A percentile compares a stretch with the other conserved stretches of the same genome.
Evolutionary conservation across 2,329 filamentous ascomycete genomes (phyloP).

Genomic region (Fusarium papillatum): DNA sequence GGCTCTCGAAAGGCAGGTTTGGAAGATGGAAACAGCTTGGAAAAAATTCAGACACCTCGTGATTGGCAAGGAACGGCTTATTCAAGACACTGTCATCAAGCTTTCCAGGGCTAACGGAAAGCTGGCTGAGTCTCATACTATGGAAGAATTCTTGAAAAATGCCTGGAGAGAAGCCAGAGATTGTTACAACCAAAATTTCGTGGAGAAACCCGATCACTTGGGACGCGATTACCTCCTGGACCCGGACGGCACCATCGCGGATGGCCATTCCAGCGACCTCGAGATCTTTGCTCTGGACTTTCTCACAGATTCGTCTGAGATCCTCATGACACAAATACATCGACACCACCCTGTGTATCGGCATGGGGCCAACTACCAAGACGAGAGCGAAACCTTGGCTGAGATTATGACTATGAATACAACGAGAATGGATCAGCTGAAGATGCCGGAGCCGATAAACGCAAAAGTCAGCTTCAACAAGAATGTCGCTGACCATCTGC

Average conservation of each 20-base stretch:
- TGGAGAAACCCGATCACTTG: not conserved
- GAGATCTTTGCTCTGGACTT: constrained; percentile 35
- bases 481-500: constrained; percentile 14
- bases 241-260: constrained; percentile 18
- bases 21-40: constrained; percentile 13
- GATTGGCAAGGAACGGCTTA: constrained; percentile 15
- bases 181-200: constrained; percentile 18
- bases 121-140: not conserved
- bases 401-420: not conserved
- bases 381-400: not conserved
- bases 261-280: constrained; percentile 31
- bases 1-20: not conserved
- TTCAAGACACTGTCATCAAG: constrained; percentile 23
- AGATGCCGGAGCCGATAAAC: not conserved
- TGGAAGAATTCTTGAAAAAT: constrained; percentile 14
- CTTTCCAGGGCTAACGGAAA: constrained; percentile 3
- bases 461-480: constrained; percentile 15
- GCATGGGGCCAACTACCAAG: constrained; percentile 35
- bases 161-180: constrained; percentile 25
- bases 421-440: not conserved
- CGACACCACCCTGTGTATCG: constrained; percentile 31
- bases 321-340: not conserved
- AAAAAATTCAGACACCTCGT: constrained; percentile 11
- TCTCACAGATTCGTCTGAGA: constrained; percentile 6
- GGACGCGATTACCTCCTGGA: constrained; percentile 28